Base-by-base conservation (phyloP, 176 grass and related monocot genomes). In the Thinopyrum elongatum region DNA sequence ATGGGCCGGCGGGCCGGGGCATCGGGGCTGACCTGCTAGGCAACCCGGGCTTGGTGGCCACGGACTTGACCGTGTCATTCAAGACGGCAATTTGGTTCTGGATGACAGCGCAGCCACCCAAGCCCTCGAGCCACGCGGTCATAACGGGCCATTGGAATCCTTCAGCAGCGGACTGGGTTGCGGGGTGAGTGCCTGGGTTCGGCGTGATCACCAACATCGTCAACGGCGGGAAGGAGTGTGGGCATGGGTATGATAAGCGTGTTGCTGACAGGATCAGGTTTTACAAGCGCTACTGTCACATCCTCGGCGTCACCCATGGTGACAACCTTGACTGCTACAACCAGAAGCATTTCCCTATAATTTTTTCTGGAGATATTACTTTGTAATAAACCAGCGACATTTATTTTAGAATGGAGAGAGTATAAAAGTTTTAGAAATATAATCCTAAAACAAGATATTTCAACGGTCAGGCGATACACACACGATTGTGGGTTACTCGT, bases 181-280 rank as follows among this genome's bases (percentile, higher is more conserved):
- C 89, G 0, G 64, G 80, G 2, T 34, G 89, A 21, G 1, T 27
- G 35, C 53, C 87, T 0, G 92, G 92, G 0, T 94, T 79, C 16
- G 89, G 89, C 0, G 49, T 79, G 3, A 85, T 84, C 84, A 94
- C 87, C 44, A 89, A 94, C 86, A 87, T 94, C 59, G 87, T 94
- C 41, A 94, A 94, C 47, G 83, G 92, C 17, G 89, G 89, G 1
- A 0, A 57, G 0, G 89, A 91, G 89, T 94, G 92, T 42, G 79
- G 83, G 4, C 39, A 8, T 0, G 68, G 86, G 22, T 1, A 13
- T 0, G 59, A 85, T 12, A 7, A 1, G 10, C 10, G 17, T 0
- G 86, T 75, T 8, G 36, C 29, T 0, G 63, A 85, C 55, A 30
- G 92, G 30, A 75, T 84, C 2, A 73, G 78, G 28, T 91, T 75